Conservation (phyloP, 352 stramenopile species). For the Pythium chondricola region DNA sequence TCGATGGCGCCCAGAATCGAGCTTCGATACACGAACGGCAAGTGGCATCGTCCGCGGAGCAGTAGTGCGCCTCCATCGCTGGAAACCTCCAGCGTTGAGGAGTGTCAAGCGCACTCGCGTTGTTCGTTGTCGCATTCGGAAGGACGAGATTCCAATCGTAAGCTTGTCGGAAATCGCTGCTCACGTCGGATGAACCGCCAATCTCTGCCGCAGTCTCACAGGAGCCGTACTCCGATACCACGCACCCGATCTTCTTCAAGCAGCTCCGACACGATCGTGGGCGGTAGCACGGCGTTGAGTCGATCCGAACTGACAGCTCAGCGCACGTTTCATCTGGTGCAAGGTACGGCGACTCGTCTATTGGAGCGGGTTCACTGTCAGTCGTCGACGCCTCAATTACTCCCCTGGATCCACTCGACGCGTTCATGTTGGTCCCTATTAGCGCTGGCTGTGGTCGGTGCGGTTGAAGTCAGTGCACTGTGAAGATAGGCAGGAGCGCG, state of each 20-base stretch:
- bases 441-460: no score
- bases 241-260: conserved; percentile 13
- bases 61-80: conserved; percentile 9
- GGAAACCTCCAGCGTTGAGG: conserved; percentile 9
- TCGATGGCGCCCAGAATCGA: conserved; percentile 5
- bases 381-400: no score
- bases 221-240: conserved; percentile 7
- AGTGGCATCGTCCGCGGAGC: conserved; percentile 6
- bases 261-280: conserved; percentile 13
- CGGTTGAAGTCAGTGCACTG: no score
- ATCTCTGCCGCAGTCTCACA: no score
- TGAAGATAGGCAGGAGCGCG: no score
- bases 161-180: conserved; percentile 5
- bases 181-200: background rate
- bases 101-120: background rate
- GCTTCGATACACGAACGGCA: conserved; percentile 9
- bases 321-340: conserved; percentile 9
- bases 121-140: conserved; percentile 1
- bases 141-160: conserved; percentile 1
- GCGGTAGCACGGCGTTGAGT: conserved; percentile 4
- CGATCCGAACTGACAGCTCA: background rate
- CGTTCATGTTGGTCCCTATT: no score
- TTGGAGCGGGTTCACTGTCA: no score
- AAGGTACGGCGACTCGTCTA: conserved; percentile 2
- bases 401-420: no score